phyloP scores from a whole-genome alignment of 768 basidiomycete species.

The Tulasnella sp. region DNA sequence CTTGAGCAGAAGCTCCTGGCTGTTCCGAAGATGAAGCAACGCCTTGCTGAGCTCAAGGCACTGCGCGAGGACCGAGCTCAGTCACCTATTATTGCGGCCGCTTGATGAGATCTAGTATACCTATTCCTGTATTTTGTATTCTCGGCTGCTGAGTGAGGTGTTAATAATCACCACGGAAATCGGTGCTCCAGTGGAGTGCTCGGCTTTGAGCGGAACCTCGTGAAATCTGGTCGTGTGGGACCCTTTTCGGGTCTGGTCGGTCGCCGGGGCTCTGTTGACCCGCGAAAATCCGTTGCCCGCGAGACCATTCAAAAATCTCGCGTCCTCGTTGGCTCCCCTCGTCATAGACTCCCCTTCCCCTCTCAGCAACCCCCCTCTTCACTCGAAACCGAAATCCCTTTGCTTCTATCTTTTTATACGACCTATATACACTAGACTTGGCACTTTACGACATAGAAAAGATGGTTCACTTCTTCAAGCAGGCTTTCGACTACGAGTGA shows the following conservation, averaged over 20 bases:
- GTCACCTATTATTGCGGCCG: conserved; percentile 23
- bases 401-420: background rate
- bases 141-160: background rate
- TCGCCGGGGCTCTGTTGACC: conserved; percentile 7
- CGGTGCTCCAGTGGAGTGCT: background rate
- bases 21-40: conserved; percentile 83
- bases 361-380: conserved; percentile 14
- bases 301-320: conserved; percentile 31
- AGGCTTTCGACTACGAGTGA: conserved; percentile 82
- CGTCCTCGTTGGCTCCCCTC: background rate
- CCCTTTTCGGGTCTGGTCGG: conserved; percentile 17
- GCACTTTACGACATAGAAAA: conserved; percentile 6
- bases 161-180: background rate
- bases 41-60: conserved; percentile 68
- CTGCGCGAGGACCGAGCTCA: conserved; percentile 43
- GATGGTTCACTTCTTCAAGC: conserved; percentile 80
- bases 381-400: background rate
- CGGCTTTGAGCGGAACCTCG: conserved; percentile 7
- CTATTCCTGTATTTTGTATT: background rate
- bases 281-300: conserved; percentile 23
- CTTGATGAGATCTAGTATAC: background rate
- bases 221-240: conserved; percentile 7
- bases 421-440: background rate
- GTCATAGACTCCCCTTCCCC: conserved; percentile 24
- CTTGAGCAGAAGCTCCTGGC: conserved; percentile 84